These are phyloP conservation scores for Syncephalis plumigaleata DNA, from an alignment of 371 early-diverging fungal genomes.

Conservation along the genomic window DNA sequence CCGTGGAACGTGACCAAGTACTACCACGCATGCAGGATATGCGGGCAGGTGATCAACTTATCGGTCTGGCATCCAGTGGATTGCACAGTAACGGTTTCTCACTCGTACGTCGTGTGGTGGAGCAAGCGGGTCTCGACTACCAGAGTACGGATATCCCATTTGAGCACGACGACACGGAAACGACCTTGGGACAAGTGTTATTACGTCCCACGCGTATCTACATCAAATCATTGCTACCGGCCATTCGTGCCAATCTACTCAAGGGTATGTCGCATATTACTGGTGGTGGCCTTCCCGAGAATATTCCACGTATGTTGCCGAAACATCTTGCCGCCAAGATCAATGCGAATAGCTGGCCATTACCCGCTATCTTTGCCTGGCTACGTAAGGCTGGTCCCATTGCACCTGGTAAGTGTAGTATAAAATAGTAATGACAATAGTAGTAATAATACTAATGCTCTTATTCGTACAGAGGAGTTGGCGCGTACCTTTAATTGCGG, in stretches of 20 bases:
- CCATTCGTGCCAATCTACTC: conserved; percentile 51
- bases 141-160: conserved; percentile 66
- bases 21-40: conserved; percentile 71
- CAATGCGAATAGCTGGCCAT: conserved; percentile 61
- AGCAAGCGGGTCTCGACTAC: conserved; percentile 49
- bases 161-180: conserved; percentile 19
- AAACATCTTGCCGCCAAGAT: conserved; percentile 50
- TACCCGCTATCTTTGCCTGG: conserved; percentile 91
- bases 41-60: conserved; percentile 59
- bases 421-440: neutral
- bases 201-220: conserved; percentile 90
- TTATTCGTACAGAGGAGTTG: conserved; percentile 38
- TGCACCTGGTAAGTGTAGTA: conserved; percentile 21
- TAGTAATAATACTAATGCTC: no score
- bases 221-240: conserved; percentile 74
- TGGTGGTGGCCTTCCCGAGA: conserved; percentile 94
- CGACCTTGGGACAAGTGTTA: conserved; percentile 63
- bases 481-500: conserved; percentile 97
- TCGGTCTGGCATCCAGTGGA: conserved; percentile 87
- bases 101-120: conserved; percentile 81
- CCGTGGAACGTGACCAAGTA: conserved; percentile 76
- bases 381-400: conserved; percentile 71
- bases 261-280: conserved; percentile 97
- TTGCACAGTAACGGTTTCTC: conserved; percentile 96
- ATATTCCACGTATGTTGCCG: conserved; percentile 91